Evolutionary conservation across 139 green algal genomes (phyloP), one percentile per base, ranked within the genome.

Genomic region (Nannochloris sp.): DNA sequence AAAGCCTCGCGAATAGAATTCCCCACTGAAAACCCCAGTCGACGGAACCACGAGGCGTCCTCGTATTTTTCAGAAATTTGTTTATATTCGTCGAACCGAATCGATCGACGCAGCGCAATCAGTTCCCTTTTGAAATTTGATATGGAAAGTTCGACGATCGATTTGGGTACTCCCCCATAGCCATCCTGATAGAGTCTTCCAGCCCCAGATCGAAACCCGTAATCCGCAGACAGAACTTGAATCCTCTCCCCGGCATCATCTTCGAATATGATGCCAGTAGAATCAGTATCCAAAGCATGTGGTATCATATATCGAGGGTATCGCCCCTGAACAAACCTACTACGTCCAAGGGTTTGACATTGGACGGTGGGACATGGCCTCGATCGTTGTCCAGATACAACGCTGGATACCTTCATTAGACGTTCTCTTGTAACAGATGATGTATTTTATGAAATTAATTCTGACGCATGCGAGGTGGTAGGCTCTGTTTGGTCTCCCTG

Each of bases 141-240:
- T 14, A 68, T 49, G 2, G 74, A 82, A 76, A 95, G 73, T 51
- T 74, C 65, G 37, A 77, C 76, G 0, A 84, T 72, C 45, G 62
- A 80, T 10, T 67, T 76, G 6, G 87, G 87, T n/a, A 93, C 77
- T 33, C 87, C 79, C 3, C 87, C 88, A 44, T 90, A 88, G n/a
- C 75, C 67, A 14, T 85, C 79, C 50, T 92, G 74, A 62, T 95
- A 94, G 48, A 95, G 68, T 9, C 87, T 67, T 10, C 80, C 82
- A 23, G 77, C 53, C n/a, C 87, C 87, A 2, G 83, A 84, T 14
- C 89, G 74, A 76, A 95, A 95, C 51, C 89, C 88, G 49, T 93
- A 94, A 61, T 94, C 87, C 45, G 80, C 85, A 55, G 82, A 84
- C 77, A 93, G 84, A 4, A 87, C 77, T 70, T 17, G 25, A 25